Evolutionary conservation across 768 basidiomycete genomes (phyloP), one percentile per base, ranked within the genome.

Genomic region (Mycena indigotica): DNA sequence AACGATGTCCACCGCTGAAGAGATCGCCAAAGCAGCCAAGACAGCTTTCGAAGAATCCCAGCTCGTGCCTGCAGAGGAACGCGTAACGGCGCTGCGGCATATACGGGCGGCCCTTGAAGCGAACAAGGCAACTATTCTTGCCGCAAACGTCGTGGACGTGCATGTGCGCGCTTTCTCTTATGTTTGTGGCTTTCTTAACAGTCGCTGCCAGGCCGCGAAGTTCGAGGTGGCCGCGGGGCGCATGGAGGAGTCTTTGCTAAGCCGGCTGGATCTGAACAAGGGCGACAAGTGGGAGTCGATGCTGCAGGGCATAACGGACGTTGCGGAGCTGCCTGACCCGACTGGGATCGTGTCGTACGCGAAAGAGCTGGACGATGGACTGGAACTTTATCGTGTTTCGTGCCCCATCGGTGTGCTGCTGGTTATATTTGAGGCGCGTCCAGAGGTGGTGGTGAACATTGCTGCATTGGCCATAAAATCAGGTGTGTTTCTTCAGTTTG

Each of bases 391-490:
- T 73, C 86, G 94, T 28, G 90, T 98, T 1, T 91, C 96, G 0
- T 98, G 96, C 68, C 95, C 97, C 0, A 95, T 99, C 61, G 97
- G 97, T 21, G 95, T 97, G 1, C 77, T 99, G 13, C 80, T 99
- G 50, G 93, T 98, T 60, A 96, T 99, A 59, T 99, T 99, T 65
- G 97, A 98, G 72, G 91, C 96, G 3, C 83, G 96, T 26, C 97
- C 97, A 1, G 97, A 99, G 70, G 96, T 99, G 13, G 93, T 98
- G 24, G 91, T 98, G 38, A 98, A 98, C 70, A 98, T 99, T 61
- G 93, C 97, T 4, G 84, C 95, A 0, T 77, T 98, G 67, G 96
- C 97, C 1, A 91, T 99, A 69, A 99, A 98, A 72, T 97, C 95
- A 28, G 96, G 96, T 93, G 59, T 57, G 84, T 67, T 19, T 19